A percentile compares a stretch with the other conserved stretches of the same genome.
Evolutionary conservation across 176 grass and related monocot species (phyloP).

Genomic region (Tuctoria greenei): DNA sequence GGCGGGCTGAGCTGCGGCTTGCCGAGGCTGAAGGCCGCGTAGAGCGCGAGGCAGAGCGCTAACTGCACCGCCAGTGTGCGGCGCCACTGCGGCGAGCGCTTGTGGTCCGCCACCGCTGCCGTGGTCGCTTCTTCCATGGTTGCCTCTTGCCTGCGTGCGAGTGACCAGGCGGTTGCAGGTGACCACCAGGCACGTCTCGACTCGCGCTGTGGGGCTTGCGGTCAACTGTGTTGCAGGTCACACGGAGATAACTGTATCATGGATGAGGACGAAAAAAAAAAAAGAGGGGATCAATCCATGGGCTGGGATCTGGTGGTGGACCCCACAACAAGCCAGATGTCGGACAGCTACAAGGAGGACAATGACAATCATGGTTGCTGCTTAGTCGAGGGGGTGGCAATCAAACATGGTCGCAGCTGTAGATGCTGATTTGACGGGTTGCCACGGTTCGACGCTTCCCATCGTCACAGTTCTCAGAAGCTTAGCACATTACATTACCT

Average conservation of each 20-base stretch:
- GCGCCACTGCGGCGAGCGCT: conserved; percentile 35
- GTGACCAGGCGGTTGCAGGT: neutral
- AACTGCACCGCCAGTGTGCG: conserved; percentile 46
- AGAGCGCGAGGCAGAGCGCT: conserved; percentile 67
- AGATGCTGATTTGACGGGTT: neutral
- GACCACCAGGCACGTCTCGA: neutral
- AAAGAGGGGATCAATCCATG: neutral
- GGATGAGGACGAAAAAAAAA: neutral
- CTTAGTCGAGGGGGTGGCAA: no score
- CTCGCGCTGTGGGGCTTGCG: neutral
- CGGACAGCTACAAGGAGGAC: neutral
- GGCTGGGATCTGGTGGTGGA: neutral
- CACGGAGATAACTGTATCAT: neutral
- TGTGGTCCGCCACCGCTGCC: neutral
- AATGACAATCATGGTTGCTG: neutral
- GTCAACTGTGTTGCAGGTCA: no score
- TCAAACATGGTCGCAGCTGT: no score
- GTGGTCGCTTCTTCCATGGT: conserved; percentile 22
- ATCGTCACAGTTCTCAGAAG: no score
- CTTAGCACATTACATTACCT: neutral
- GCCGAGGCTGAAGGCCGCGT: conserved; percentile 72
- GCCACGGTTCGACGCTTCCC: neutral
- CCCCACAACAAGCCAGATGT: neutral
- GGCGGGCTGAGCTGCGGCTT: no score
- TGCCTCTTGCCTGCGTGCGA: neutral